A percentile compares a stretch with the other conserved stretches of the same genome.
These are phyloP conservation scores for Trichophyton verrucosum DNA, from an alignment of 2,329 filamentous ascomycete species.

Conservation along the genomic window DNA sequence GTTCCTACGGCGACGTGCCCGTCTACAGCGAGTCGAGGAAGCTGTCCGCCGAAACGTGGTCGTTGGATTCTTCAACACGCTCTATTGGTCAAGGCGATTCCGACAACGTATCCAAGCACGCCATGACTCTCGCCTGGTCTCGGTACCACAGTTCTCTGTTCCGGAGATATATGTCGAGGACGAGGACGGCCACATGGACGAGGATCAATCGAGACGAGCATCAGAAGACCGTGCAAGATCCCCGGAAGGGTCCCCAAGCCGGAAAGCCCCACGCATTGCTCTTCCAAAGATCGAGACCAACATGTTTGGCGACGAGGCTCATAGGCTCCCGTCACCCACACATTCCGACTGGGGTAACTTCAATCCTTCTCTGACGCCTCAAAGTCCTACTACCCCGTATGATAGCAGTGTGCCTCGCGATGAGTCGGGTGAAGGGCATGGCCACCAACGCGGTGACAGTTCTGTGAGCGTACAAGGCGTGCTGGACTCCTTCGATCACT, in stretches of 20 bases:
- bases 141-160: slow-evolving; percentile 65
- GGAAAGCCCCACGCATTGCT: slow-evolving; percentile 43
- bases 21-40: slow-evolving; percentile 87
- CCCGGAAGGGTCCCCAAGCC: slow-evolving; percentile 14
- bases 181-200: slow-evolving; percentile 38
- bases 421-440: slow-evolving; percentile 11
- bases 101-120: slow-evolving; percentile 61
- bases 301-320: slow-evolving; percentile 28
- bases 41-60: slow-evolving; percentile 83
- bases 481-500: slow-evolving; percentile 74
- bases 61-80: slow-evolving; percentile 88
- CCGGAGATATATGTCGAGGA: slow-evolving; percentile 87
- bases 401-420: neutral
- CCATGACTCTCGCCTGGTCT: slow-evolving; percentile 61
- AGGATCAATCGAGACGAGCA: slow-evolving; percentile 11
- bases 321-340: slow-evolving; percentile 24
- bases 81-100: slow-evolving; percentile 75
- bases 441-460: slow-evolving; percentile 31
- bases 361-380: slow-evolving; percentile 34
- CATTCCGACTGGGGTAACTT: slow-evolving; percentile 43
- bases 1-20: slow-evolving; percentile 77
- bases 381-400: neutral
- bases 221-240: neutral
- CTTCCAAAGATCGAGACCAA: slow-evolving; percentile 38
- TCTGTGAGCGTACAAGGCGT: slow-evolving; percentile 63